Evolutionary conservation across 2,329 filamentous ascomycete species (phyloP).

Genomic region (Penicillium sp.): DNA sequence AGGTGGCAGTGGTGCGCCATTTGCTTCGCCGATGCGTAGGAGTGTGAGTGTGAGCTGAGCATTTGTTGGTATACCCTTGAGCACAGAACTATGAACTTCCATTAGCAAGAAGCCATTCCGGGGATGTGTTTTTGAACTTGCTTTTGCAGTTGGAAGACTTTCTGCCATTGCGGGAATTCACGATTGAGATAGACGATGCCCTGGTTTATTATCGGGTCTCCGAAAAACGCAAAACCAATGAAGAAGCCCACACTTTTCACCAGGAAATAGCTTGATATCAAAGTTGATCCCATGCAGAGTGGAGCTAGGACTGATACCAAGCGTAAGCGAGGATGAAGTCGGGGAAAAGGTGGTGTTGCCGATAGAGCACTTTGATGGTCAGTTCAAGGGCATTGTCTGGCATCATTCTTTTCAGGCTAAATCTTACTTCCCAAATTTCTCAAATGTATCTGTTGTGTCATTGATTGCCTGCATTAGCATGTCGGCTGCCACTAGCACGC

Average conservation of each 20-base stretch:
- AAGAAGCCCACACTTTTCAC: constrained; percentile 62
- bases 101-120: constrained; percentile 13
- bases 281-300: constrained; percentile 48
- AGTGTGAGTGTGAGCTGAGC: constrained; percentile 76
- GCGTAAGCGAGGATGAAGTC: constrained; percentile 48
- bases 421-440: constrained; percentile 56
- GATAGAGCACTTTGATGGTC: constrained; percentile 48
- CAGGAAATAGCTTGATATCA: constrained; percentile 55
- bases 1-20: constrained; percentile 69
- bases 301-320: constrained; percentile 52
- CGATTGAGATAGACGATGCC: constrained; percentile 48
- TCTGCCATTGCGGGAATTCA: constrained; percentile 65
- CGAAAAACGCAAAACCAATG: constrained; percentile 72
- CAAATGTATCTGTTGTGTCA: constrained; percentile 57
- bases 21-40: constrained; percentile 72
- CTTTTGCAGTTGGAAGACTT: constrained; percentile 66
- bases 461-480: constrained; percentile 63
- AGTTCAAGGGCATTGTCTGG: constrained; percentile 4
- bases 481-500: constrained; percentile 70
- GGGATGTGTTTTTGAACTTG: constrained; percentile 6
- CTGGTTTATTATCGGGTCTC: constrained; percentile 63
- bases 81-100: constrained; percentile 49
- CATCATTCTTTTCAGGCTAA: too few relatives aligned
- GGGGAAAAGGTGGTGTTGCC: constrained; percentile 59
- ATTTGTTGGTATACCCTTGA: constrained; percentile 80